A percentile compares a stretch with the other conserved stretches of the same genome.
phyloP scores from a whole-genome alignment of 164 flowering plant genomes.

The Cinnamomum chago region DNA sequence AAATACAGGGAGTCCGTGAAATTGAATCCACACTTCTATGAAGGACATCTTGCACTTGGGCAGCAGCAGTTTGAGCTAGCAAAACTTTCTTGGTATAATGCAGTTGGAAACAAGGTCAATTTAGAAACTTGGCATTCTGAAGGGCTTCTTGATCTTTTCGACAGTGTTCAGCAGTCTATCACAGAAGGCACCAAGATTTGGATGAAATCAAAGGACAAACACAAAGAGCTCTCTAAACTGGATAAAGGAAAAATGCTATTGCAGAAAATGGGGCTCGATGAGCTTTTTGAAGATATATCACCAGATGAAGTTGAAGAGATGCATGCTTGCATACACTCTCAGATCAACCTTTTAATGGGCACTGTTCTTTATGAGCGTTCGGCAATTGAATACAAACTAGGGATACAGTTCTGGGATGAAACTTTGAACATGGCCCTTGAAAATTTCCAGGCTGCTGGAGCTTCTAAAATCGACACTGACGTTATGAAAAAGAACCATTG shows the following conservation, averaged over 20 bases:
- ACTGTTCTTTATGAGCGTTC: conserved; percentile 87
- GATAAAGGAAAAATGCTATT: conserved; percentile 26
- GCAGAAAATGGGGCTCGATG: conserved; percentile 45
- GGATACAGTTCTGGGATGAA: conserved; percentile 71
- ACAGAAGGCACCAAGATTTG: conserved; percentile 64
- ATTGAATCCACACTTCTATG: conserved; percentile 74
- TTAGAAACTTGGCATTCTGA: conserved; percentile 52
- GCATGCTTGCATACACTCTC: conserved; percentile 59
- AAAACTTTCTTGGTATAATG: conserved; percentile 84
- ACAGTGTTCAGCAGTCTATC: conserved; percentile 79
- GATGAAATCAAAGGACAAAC: conserved; percentile 54
- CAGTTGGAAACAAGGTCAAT: conserved; percentile 52
- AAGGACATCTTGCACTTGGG: conserved; percentile 73
- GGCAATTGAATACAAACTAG: conserved; percentile 71
- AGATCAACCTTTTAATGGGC: conserved; percentile 78
- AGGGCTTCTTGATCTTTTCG: conserved; percentile 56
- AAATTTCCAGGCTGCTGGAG: conserved; percentile 81
- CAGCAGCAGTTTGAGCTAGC: conserved; percentile 92
- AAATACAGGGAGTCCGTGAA: conserved; percentile 66
- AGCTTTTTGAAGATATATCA: conserved; percentile 34
- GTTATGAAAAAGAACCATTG: conserved; percentile 83
- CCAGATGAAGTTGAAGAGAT: conserved; percentile 54
- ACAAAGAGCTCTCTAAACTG: conserved; percentile 28
- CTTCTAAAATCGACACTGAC: conserved; percentile 69
- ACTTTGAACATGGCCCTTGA: conserved; percentile 68